Base-by-base conservation (phyloP, 768 basidiomycete genomes). In the Calocera viscosa region DNA sequence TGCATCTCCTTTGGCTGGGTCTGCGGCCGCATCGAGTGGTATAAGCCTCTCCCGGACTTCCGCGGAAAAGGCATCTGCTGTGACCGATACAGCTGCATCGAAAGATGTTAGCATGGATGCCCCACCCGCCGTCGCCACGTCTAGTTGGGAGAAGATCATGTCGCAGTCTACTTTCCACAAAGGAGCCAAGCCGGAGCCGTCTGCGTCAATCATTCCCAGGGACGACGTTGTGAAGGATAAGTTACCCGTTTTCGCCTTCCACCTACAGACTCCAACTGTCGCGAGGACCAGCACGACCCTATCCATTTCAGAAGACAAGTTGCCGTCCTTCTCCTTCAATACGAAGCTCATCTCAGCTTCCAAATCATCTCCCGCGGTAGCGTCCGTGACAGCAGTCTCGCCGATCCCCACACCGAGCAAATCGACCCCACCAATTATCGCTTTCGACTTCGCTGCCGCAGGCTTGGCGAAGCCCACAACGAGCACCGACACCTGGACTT, bases 401-500 rank as follows among this genome's bases (percentile, higher is more conserved):
- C 67, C 33, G 60, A 33, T 1, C 34, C 38, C 69, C 16, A 10
- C 53, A 11, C 35, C 67, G 12, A 34, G 39, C 2, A 49, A 40
- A 33, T 10, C 67, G 3, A 28, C 64, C 30, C 40, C 65, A 2
- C 24, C 38, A 7, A 34, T 14, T 19, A 24, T 33, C 12, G 28
- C 30, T 28, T 65, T 60, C 19, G 24, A 64, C 26, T 24, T 60
- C 24, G 63, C 34, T 26, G 22, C 39, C 17, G 47, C 39, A 47
- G 34, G 28, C 32, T 17, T 40, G 49, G 22, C 68, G 16, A 64
- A 34, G 38, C 43, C 28, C 30, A 35, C 35, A 5, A 33, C 49
- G 16, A 43, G 47, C 3, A 16, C 66, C 66, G 67, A 60, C 17
- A 35, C 19, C 17, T 70, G 69, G 69, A 70, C 67, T 1, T 70